Percentiles rank a stretch among this genome's conserved stretches.
Evolutionary conservation across 441 rosid species (phyloP).

Genomic region (Eruca vesicaria): DNA sequence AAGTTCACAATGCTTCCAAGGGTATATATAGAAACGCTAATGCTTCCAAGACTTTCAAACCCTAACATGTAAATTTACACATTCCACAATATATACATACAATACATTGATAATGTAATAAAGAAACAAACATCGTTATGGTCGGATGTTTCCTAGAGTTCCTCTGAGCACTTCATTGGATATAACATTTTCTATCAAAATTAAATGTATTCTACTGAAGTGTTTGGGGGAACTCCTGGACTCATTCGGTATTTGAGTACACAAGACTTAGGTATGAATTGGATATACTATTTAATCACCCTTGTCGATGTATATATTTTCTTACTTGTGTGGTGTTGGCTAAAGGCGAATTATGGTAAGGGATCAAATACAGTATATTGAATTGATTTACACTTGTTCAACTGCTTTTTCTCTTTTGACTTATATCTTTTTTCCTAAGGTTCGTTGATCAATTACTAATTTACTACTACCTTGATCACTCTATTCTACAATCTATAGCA

Average conservation of each 20-base stretch:
- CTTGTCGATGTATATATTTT: no score
- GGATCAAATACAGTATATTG: background rate
- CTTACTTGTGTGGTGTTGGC: background rate
- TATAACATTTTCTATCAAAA: background rate
- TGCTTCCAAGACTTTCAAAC: background rate
- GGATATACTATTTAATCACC: no score
- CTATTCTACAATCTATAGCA: background rate
- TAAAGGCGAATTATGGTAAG: background rate
- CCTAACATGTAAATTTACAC: background rate
- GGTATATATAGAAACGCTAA: conserved; percentile 9
- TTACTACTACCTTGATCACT: background rate
- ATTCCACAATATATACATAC: background rate
- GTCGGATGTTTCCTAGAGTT: conserved; percentile 30
- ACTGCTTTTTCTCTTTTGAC: background rate
- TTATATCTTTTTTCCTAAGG: background rate
- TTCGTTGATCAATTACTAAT: background rate
- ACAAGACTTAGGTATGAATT: background rate
- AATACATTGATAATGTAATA: background rate
- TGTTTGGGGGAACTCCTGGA: conserved; percentile 33
- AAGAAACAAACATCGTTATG: background rate
- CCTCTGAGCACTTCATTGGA: conserved; percentile 36
- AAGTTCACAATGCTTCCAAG: conserved; percentile 14
- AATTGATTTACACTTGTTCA: background rate
- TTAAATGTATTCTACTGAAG: conserved; percentile 34
- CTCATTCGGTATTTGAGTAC: conserved; percentile 13